These are phyloP conservation scores for Lasiodiplodia citricola DNA, from an alignment of 2,329 filamentous ascomycete genomes.

Conservation along the genomic window DNA sequence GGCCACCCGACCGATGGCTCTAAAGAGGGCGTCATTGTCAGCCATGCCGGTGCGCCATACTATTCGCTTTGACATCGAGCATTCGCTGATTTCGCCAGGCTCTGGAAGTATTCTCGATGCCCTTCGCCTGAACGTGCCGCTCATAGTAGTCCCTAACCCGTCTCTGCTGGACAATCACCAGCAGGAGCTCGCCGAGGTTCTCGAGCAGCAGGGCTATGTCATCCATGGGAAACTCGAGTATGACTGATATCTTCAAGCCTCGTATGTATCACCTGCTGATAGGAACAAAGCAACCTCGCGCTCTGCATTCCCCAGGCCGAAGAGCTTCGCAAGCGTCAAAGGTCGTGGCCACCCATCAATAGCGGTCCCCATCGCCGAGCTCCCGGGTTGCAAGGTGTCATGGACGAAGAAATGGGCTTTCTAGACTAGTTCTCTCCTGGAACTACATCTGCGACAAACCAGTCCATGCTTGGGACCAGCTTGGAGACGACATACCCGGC, in stretches of 20 bases:
- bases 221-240: slow-evolving; percentile 73
- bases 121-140: slow-evolving; percentile 71
- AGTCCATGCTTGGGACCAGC: background rate
- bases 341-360: slow-evolving; percentile 57
- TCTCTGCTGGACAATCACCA: slow-evolving; percentile 89
- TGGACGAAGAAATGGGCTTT: slow-evolving; percentile 64
- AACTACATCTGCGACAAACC: background rate
- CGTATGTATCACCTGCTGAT: background rate
- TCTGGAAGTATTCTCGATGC: slow-evolving; percentile 89
- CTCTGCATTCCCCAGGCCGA: slow-evolving; percentile 57
- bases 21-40: slow-evolving; percentile 75
- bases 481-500: background rate
- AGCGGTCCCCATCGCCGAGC: slow-evolving; percentile 49
- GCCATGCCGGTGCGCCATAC: slow-evolving; percentile 75
- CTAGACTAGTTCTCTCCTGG: slow-evolving; percentile 48
- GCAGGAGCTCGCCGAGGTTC: slow-evolving; percentile 78
- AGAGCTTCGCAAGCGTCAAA: slow-evolving; percentile 48
- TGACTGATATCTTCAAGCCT: slow-evolving; percentile 30
- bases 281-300: slow-evolving; percentile 49
- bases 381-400: slow-evolving; percentile 55
- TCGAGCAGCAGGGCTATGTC: slow-evolving; percentile 76
- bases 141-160: slow-evolving; percentile 91
- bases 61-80: background rate
- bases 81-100: slow-evolving; percentile 56
- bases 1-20: slow-evolving; percentile 46